Evolutionary conservation across 345 rosid genomes (phyloP), one percentile per base, ranked within the genome.

Genomic region (Gossypium arboreum): DNA sequence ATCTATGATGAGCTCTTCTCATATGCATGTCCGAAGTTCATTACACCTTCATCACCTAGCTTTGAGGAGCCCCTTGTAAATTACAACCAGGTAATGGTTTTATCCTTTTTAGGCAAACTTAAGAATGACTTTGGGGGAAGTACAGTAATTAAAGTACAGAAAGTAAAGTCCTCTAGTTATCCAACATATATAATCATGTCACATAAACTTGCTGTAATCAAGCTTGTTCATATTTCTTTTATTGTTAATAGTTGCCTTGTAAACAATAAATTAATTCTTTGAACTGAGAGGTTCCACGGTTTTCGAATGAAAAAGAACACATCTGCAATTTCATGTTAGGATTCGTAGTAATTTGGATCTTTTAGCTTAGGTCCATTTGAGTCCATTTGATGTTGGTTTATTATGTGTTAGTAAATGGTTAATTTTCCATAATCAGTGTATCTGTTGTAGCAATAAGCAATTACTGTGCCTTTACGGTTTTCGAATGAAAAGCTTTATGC

Each of bases 21-120:
- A 1, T 95, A 95, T 80, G 99, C 99, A 60, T 95, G 99, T 75
- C 99, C 99, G 39, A 95, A 95, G 86, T 95, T 95, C 81, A 95
- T 95, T 73, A 93, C 97, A 9, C 98, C 99, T 66, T 91, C 99
- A 0, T 88, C 94, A 45, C 97, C 99, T 73, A 88, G 91, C 83
- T 95, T 93, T 71, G 94, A 90, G 73, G 99, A 95, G 83, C 98
- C 98, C 60, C 92, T 91, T 64, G 93, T 90, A 73, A 95, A 95
- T 61, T 93, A 95, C 85, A 95, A 95, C 77, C 99, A 95, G 92
- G 99, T 91, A 79, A 2, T 48, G 9, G 29, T 12, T 71, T 71
- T 12, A 0, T 34, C 58, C 1, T 47, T 62, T 73, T 4, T 18
- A 22, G 24, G n/a, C 20, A 25, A 20, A 58, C 15, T 44, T 72